Evolutionary conservation across 768 basidiomycete species (phyloP).

Genomic region (Mycena galericulata): DNA sequence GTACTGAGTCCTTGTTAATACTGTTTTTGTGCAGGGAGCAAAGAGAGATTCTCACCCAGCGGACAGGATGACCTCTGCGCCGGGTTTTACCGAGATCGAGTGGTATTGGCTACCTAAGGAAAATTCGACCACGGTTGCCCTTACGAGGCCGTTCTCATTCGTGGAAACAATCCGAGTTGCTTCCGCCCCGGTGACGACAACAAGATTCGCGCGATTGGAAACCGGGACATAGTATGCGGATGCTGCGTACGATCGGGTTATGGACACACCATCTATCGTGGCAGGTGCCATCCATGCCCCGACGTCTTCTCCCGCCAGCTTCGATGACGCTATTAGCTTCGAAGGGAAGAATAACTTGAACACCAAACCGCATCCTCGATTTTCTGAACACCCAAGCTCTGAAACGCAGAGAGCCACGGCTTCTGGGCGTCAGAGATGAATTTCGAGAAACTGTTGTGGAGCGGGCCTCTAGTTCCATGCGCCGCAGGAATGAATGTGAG

Average conservation of each 20-base stretch:
- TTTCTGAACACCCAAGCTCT: slow-evolving; percentile 7
- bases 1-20: slow-evolving; percentile 45
- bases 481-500: slow-evolving; percentile 18
- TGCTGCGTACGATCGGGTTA: slow-evolving; percentile 16
- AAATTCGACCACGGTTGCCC: slow-evolving; percentile 6
- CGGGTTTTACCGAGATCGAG: slow-evolving; percentile 1
- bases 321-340: neutral
- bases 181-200: slow-evolving; percentile 39
- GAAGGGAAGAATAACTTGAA: neutral
- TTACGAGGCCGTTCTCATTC: neutral
- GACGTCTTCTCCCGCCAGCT: slow-evolving; percentile 22
- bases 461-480: slow-evolving; percentile 3
- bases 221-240: slow-evolving; percentile 37
- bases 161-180: neutral
- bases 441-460: slow-evolving; percentile 22
- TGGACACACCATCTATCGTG: neutral
- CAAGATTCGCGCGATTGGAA: slow-evolving; percentile 41
- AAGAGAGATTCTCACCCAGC: slow-evolving; percentile 42
- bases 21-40: neutral
- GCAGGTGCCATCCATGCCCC: slow-evolving; percentile 27
- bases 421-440: slow-evolving; percentile 24
- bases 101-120: neutral
- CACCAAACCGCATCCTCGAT: slow-evolving; percentile 22
- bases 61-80: slow-evolving; percentile 55
- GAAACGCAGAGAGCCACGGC: slow-evolving; percentile 22